Percentiles rank a stretch among this genome's conserved stretches.
phyloP scores from a whole-genome alignment of 768 basidiomycete genomes.

The Gymnopilus dilepis region DNA sequence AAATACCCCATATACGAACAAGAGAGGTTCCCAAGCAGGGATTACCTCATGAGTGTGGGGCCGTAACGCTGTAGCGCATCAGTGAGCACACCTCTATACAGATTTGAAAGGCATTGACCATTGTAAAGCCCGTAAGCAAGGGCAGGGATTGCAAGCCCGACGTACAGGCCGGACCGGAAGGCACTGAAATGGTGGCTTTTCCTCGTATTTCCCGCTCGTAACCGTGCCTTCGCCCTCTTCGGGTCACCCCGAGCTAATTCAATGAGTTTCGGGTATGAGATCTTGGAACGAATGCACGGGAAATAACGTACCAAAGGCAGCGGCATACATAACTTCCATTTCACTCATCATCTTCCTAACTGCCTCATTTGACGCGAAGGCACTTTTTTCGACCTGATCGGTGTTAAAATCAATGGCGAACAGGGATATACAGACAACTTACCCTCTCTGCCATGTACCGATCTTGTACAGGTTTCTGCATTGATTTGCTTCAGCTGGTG shows the following conservation, averaged over 20 bases:
- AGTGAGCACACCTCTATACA: not conserved
- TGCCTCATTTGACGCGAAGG: conserved; percentile 66
- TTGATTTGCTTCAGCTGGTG: not conserved
- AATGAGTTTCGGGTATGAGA: not conserved
- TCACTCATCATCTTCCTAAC: conserved; percentile 73
- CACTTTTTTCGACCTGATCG: conserved; percentile 64
- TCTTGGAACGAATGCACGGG: not conserved
- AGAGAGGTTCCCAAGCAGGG: conserved; percentile 72
- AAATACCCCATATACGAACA: conserved; percentile 80
- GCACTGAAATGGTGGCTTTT: conserved; percentile 74
- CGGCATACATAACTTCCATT: conserved; percentile 79
- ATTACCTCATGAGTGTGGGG: conserved; percentile 39
- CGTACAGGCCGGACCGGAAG: conserved; percentile 72
- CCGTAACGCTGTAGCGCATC: conserved; percentile 19
- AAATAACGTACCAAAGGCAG: conserved; percentile 69
- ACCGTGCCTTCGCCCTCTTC: conserved; percentile 73
- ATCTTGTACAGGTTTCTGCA: conserved; percentile 70
- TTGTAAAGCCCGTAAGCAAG: conserved; percentile 64
- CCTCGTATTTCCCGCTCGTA: conserved; percentile 56
- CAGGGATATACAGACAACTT: not conserved
- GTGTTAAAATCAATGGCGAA: not conserved
- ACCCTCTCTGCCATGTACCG: conserved; percentile 86
- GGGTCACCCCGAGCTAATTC: conserved; percentile 64
- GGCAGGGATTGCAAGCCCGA: conserved; percentile 78
- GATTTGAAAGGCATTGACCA: conserved; percentile 43